Base-by-base conservation (phyloP, 768 basidiomycete species). In the Clitopilus passeckerianus region DNA sequence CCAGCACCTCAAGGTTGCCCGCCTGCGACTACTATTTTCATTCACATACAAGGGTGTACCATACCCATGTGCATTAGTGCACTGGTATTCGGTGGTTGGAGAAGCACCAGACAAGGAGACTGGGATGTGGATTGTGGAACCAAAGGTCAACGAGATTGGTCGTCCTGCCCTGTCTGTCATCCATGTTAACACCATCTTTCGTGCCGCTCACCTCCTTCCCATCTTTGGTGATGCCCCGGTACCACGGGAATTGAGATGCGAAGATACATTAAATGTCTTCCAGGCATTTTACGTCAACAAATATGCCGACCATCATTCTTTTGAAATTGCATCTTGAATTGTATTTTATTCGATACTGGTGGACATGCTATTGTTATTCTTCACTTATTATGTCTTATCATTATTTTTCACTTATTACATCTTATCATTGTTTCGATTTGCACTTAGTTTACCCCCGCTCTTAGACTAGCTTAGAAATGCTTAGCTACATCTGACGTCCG, bases 11-110 rank as follows among this genome's bases (percentile, higher is more conserved):
- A 24, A 27, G 14, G 44, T 52, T 46, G 57, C 44, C 50, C 44
- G 43, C n/a, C 15, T 43, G 35, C 34, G 43, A 20, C 58, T 62
- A 2, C 59, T 62, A 18, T 62, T 56, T 27, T 63, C 63, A 14
- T 65, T 65, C 24, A 33, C 43, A 10, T 59, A 54, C 35, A 14
- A 23, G 5, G 59, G 57, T 24, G 15, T 12, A 20, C 10, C 57
- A n/a, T 67, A 65, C 58, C 62, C 65, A 7, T 69, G 66, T 54
- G 61, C 63, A 1, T 58, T 69, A 7, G 57, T 69, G n/a, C 61
- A 61, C 34, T 69, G 68, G 66, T 66, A 63, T 58, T 57, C 53
- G 2, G 46, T 5, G 12, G 52, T 65, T 35, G 60, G 50, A 1
- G 53, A 66, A 18, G 52, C 22, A n/a, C 55, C 62, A n/a, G 60